Conservation (phyloP, 2,329 filamentous ascomycete species). For the Sclerotiophoma versabilis region DNA sequence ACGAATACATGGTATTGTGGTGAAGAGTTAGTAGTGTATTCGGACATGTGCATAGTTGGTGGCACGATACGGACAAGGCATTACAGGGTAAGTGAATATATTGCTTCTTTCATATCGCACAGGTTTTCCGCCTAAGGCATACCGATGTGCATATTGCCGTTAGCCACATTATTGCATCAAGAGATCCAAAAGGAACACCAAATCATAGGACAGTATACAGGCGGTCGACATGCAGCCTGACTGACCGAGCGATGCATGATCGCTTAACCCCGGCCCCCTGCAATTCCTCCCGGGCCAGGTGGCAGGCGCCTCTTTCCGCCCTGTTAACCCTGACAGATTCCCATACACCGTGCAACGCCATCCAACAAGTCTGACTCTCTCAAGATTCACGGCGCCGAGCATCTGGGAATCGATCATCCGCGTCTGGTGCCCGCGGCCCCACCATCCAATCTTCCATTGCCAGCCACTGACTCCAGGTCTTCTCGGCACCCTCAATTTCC, state of each 20-base stretch:
- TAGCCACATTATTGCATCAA: slow-evolving; percentile 12
- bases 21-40: background rate
- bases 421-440: slow-evolving; percentile 73
- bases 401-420: slow-evolving; percentile 36
- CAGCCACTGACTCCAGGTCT: slow-evolving; percentile 91
- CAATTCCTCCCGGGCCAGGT: slow-evolving; percentile 11
- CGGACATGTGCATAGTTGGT: background rate
- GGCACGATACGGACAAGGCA: background rate
- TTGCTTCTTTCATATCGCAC: slow-evolving; percentile 14
- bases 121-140: slow-evolving; percentile 2
- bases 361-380: slow-evolving; percentile 25
- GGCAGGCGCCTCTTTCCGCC: slow-evolving; percentile 16
- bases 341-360: slow-evolving; percentile 30
- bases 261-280: slow-evolving; percentile 24
- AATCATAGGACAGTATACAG: background rate
- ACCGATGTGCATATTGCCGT: slow-evolving; percentile 1
- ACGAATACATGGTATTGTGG: background rate
- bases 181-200: slow-evolving; percentile 8
- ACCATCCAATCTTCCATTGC: slow-evolving; percentile 99
- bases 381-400: slow-evolving; percentile 32
- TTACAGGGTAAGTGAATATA: background rate
- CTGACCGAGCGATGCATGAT: slow-evolving; percentile 14
- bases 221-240: slow-evolving; percentile 15
- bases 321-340: slow-evolving; percentile 16
- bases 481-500: slow-evolving; percentile 84